Evolutionary conservation across 192 early-diverging fungal genomes (phyloP).

Genomic region (Helicostylum pulchrum): DNA sequence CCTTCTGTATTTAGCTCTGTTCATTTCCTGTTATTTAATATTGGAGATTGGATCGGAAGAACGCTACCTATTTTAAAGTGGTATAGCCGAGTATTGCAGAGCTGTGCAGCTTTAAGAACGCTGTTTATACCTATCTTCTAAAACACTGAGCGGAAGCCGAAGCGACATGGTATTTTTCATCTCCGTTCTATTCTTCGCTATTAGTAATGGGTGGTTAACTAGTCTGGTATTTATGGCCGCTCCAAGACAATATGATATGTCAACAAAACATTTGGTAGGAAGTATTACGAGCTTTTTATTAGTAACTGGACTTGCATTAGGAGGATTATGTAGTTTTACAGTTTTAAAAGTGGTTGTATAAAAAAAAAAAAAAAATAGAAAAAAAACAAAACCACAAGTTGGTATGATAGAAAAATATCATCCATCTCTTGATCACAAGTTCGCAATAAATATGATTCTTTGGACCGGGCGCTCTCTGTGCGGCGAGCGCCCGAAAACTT

Average conservation of each 20-base stretch:
- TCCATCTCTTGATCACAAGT: neutral
- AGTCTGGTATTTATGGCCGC: slow-evolving; percentile 62
- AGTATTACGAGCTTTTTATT: slow-evolving; percentile 63
- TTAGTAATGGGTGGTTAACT: slow-evolving; percentile 65
- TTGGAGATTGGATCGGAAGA: slow-evolving; percentile 72
- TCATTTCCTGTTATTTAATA: slow-evolving; percentile 70
- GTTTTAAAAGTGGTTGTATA: slow-evolving; percentile 32
- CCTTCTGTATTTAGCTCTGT: slow-evolving; percentile 60
- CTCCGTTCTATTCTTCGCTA: slow-evolving; percentile 54
- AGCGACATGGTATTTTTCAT: slow-evolving; percentile 49
- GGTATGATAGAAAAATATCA: neutral
- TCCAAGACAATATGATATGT: slow-evolving; percentile 27
- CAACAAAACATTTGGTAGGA: slow-evolving; percentile 52
- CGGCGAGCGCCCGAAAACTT: slow-evolving; percentile 16
- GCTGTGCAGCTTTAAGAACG: slow-evolving; percentile 44
- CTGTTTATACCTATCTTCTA: slow-evolving; percentile 66
- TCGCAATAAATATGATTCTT: neutral
- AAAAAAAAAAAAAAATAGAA: slow-evolving; percentile 5
- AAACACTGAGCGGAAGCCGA: slow-evolving; percentile 31
- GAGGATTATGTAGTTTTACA: slow-evolving; percentile 55
- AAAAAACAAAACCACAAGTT: slow-evolving; percentile 1
- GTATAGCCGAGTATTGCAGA: slow-evolving; percentile 40
- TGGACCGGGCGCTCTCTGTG: slow-evolving; percentile 21
- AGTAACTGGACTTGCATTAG: slow-evolving; percentile 63
- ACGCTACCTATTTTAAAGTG: slow-evolving; percentile 44